Evolutionary conservation across 129 eudicot species (phyloP), one percentile per base, ranked within the genome.

Genomic region (Lactuca saligna): DNA sequence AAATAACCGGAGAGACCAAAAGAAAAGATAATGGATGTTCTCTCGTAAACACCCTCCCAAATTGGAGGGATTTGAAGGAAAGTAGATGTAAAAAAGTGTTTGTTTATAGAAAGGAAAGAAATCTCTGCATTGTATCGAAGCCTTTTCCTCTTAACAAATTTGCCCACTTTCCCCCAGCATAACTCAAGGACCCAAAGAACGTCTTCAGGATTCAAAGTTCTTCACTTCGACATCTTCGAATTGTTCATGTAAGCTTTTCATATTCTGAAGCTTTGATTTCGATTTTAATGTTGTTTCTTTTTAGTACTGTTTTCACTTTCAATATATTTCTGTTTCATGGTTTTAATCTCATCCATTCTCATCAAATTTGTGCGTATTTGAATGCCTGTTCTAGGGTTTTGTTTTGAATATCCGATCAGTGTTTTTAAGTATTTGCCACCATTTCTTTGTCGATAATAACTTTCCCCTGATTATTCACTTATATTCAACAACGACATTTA

Each of bases 61-160:
- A 25, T 25, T 25, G 1, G 29, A 25, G 29, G 29, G 29, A 25
- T 25, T 0, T 25, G 29, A 25, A 25, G 29, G 29, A 25, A 25
- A 25, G 29, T 25, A 25, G 29, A 25, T 25, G 29, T 25, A 25
- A 25, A 25, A 25, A 25, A 25, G 29, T 25, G 29, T 25, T 25
- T 25, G 29, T 25, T 25, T 25, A 25, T 25, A 25, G 17, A 12
- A 17, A 33, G 15, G 31, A 63, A 54, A 34, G 7, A 54, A 20
- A 7, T 17, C 15, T 61, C n/a, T 55, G 77, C 69, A 56, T 54
- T 73, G 9, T n/a, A 39, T 73, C 32, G 25, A 73, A 73, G 71
- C 78, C 15, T 55, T 5, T 53, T 5, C 57, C 8, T 46, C 5
- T 35, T 31, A 5, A 1, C 31, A 4, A 17, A 55, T 17, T 17